Evolutionary conservation across 805 yeast species (phyloP).

Genomic region (Candida gorgasii): DNA sequence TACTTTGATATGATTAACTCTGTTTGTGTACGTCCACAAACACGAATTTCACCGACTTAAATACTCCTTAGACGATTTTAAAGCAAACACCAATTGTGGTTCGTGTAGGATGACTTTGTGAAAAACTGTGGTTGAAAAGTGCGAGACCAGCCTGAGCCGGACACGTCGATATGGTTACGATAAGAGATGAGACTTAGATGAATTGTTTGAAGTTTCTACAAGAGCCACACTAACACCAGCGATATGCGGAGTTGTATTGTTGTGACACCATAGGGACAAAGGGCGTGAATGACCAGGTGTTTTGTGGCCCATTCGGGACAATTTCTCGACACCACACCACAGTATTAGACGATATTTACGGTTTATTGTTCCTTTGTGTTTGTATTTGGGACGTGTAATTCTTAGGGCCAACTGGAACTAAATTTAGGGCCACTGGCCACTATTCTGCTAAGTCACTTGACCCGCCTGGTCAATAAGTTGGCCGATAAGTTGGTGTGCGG

Average conservation of each 20-base stretch:
- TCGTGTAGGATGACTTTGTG: slow-evolving; percentile 5
- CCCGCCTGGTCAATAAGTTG: no score
- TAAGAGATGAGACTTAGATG: not conserved
- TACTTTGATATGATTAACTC: not conserved
- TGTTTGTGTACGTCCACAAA: not conserved
- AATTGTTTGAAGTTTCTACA: slow-evolving; percentile 1
- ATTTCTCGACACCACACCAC: no score
- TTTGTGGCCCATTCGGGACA: no score
- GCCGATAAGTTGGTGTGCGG: no score
- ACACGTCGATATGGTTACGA: not conserved
- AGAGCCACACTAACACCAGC: not conserved
- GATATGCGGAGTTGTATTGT: not conserved
- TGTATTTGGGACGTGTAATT: no score
- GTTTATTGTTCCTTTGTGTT: no score
- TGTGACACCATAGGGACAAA: no score
- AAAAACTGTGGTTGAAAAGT: slow-evolving; percentile 6
- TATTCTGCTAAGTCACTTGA: no score
- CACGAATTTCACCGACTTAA: not conserved
- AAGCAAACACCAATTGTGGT: slow-evolving; percentile 1
- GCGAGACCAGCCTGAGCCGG: not conserved
- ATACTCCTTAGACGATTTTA: slow-evolving; percentile 1
- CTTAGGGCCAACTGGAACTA: no score
- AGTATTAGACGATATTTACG: no score
- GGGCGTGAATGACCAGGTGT: no score
- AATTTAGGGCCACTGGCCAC: no score